phyloP scores from a whole-genome alignment of 352 stramenopile species.

The Thalassiosira oceanica region DNA sequence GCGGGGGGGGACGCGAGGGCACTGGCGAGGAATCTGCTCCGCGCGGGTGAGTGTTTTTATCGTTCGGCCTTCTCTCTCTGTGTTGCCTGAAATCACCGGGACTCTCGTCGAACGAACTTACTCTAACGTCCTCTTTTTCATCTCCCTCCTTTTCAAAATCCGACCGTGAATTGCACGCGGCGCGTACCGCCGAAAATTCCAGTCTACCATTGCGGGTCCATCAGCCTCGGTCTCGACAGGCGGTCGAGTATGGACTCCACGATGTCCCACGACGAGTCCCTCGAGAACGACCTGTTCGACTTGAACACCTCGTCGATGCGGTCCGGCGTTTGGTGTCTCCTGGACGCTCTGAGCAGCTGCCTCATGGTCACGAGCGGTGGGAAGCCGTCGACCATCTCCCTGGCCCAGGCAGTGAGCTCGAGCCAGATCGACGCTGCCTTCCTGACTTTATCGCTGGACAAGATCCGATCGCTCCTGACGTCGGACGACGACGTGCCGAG shows the following conservation, averaged over 20 bases:
- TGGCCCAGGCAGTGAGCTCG: conserved; percentile 29
- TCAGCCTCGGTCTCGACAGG: conserved; percentile 34
- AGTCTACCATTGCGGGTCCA: conserved; percentile 25
- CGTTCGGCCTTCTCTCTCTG: too few relatives aligned
- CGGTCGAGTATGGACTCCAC: conserved; percentile 10
- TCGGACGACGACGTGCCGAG: conserved; percentile 17
- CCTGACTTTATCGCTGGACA: conserved; percentile 38
- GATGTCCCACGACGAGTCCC: conserved; percentile 16
- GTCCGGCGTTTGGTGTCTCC: conserved; percentile 66
- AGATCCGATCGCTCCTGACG: conserved; percentile 32
- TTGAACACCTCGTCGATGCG: conserved; percentile 11
- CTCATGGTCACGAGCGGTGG: conserved; percentile 14
- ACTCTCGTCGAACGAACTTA: too few relatives aligned
- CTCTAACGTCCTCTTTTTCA: too few relatives aligned
- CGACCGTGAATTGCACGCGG: too few relatives aligned
- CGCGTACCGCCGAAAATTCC: too few relatives aligned
- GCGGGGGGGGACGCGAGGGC: conserved; percentile 39
- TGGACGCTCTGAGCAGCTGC: conserved; percentile 51
- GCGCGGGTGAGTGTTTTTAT: too few relatives aligned
- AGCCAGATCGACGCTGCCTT: conserved; percentile 45
- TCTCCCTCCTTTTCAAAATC: too few relatives aligned
- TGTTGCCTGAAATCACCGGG: too few relatives aligned
- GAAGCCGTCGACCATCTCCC: conserved; percentile 9
- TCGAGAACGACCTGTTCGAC: conserved; percentile 32
- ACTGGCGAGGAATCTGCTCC: conserved; percentile 47